These are phyloP conservation scores for Agrocybe pediades DNA, from an alignment of 768 basidiomycete species.

Conservation along the genomic window DNA sequence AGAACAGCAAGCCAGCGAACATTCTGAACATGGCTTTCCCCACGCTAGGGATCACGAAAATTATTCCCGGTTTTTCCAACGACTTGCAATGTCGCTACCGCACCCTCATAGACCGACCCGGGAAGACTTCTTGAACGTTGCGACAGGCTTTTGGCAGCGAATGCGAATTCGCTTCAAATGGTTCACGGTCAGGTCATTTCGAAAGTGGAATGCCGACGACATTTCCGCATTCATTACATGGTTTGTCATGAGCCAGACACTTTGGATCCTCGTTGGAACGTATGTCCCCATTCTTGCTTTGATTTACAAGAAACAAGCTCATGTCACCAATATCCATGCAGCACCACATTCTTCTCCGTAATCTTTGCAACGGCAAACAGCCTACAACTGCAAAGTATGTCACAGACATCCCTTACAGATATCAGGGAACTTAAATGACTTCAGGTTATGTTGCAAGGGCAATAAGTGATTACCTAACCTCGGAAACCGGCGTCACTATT, in stretches of 20 bases:
- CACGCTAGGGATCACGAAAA: constrained; percentile 50
- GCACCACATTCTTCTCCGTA: constrained; percentile 95
- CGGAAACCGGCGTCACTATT: constrained; percentile 90
- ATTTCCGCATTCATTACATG: constrained; percentile 95
- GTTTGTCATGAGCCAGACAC: constrained; percentile 93
- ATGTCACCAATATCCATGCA: constrained; percentile 32
- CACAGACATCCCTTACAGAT: not conserved
- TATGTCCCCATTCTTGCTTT: constrained; percentile 38
- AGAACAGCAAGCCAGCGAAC: constrained; percentile 1
- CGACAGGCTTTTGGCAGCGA: constrained; percentile 90
- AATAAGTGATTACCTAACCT: constrained; percentile 91
- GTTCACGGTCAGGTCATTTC: constrained; percentile 94
- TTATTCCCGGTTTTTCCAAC: constrained; percentile 80
- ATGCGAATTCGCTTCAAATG: constrained; percentile 92
- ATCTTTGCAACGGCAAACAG: constrained; percentile 90
- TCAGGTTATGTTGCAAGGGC: constrained; percentile 82
- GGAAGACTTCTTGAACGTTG: constrained; percentile 86
- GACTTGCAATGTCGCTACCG: constrained; percentile 78
- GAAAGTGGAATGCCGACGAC: constrained; percentile 95
- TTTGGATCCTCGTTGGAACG: constrained; percentile 97
- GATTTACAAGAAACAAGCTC: not conserved
- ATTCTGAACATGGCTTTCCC: constrained; percentile 11
- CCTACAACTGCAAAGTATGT: constrained; percentile 76
- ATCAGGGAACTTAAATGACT: not conserved
- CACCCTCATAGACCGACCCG: constrained; percentile 79